These are phyloP conservation scores for Aspergillus fructus DNA, from an alignment of 2,329 filamentous ascomycete species.

Conservation along the genomic window DNA sequence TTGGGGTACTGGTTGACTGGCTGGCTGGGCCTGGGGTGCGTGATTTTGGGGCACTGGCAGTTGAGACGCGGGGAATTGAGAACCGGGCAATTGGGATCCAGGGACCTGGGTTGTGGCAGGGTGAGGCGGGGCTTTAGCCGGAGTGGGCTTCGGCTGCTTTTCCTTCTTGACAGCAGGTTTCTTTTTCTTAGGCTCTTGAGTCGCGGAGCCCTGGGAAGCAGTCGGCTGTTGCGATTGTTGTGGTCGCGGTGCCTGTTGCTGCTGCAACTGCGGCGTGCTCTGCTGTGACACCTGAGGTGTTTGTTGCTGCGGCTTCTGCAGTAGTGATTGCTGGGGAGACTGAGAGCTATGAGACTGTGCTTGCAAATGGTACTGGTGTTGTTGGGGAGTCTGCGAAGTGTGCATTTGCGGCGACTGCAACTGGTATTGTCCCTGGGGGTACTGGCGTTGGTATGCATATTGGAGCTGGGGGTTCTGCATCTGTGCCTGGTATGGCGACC, in stretches of 20 bases:
- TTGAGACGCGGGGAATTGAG: neutral
- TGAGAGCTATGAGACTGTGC: conserved; percentile 11
- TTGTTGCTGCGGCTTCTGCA: conserved; percentile 15
- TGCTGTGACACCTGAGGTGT: conserved; percentile 20
- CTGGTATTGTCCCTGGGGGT: conserved; percentile 18
- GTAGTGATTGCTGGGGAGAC: conserved; percentile 9
- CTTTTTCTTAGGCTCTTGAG: conserved; percentile 12
- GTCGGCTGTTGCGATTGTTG: conserved; percentile 7
- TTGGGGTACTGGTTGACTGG: neutral
- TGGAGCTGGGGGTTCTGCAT: conserved; percentile 13
- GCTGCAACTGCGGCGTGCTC: conserved; percentile 5
- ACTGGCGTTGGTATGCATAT: conserved; percentile 10
- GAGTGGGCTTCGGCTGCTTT: conserved; percentile 10
- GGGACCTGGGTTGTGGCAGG: neutral
- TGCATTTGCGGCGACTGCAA: conserved; percentile 8
- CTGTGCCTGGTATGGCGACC: conserved; percentile 21
- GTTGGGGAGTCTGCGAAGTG: neutral
- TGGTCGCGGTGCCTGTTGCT: neutral
- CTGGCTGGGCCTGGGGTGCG: neutral
- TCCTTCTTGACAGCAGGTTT: conserved; percentile 7
- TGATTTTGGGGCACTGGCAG: neutral
- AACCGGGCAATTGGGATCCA: neutral
- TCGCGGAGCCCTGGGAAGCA: conserved; percentile 4
- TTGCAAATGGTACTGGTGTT: conserved; percentile 20
- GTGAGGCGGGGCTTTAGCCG: conserved; percentile 1